Conservation (phyloP, 345 rosid genomes). For the Populus davidiana region DNA sequence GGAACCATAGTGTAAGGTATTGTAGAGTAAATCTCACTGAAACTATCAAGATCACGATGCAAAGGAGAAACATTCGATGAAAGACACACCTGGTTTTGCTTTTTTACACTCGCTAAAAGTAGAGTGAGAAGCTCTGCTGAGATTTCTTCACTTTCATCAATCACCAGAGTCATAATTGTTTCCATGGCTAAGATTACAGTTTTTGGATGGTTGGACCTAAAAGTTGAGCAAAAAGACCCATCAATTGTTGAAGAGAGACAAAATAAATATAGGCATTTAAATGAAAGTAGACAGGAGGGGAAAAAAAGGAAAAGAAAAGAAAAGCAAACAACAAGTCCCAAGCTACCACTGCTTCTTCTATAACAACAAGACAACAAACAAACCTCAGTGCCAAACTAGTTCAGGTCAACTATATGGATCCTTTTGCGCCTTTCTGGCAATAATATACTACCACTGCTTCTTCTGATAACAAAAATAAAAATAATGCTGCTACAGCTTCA, state of each 20-base stretch:
- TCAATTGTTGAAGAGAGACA: slow-evolving; percentile 7
- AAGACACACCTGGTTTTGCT: slow-evolving; percentile 55
- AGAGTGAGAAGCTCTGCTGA: slow-evolving; percentile 48
- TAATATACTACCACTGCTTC: background rate
- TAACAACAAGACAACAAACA: background rate
- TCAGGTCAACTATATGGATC: background rate
- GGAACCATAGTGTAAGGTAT: slow-evolving; percentile 11
- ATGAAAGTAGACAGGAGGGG: background rate
- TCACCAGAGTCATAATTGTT: slow-evolving; percentile 58
- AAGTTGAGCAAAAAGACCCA: slow-evolving; percentile 21
- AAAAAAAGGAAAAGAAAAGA: background rate
- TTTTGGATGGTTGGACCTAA: slow-evolving; percentile 53
- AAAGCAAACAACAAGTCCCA: background rate
- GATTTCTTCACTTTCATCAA: slow-evolving; percentile 64
- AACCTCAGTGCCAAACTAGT: background rate
- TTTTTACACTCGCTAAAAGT: slow-evolving; percentile 60
- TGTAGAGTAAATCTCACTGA: slow-evolving; percentile 7
- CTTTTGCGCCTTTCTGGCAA: background rate
- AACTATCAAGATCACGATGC: background rate
- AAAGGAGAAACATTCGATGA: background rate
- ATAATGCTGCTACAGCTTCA: background rate
- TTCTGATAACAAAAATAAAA: background rate
- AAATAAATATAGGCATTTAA: slow-evolving; percentile 1
- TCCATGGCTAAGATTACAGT: slow-evolving; percentile 60
- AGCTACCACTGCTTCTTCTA: background rate